Evolutionary conservation across 805 yeast species (phyloP).

Genomic region (Saturnispora zaruensis): DNA sequence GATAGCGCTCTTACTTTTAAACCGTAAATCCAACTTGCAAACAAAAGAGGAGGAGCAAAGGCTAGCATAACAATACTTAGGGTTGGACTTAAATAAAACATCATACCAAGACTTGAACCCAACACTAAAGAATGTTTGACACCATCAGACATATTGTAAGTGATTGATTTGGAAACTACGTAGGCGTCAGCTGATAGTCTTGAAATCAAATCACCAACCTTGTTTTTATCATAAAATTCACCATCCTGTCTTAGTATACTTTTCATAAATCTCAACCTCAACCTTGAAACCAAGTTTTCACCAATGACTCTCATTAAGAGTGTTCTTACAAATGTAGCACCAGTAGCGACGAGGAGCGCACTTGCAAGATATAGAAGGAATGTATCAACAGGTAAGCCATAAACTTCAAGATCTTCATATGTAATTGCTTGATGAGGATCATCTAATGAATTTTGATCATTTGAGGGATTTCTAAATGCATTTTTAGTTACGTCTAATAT

Average conservation of each 20-base stretch:
- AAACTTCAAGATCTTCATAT: constrained; percentile 26
- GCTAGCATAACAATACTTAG: constrained; percentile 70
- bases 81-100: constrained; percentile 76
- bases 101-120: constrained; percentile 79
- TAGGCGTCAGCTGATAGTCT: constrained; percentile 84
- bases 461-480: not conserved
- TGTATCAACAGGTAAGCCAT: constrained; percentile 53
- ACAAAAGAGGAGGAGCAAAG: constrained; percentile 75
- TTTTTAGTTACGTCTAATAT: constrained; percentile 41
- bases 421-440: constrained; percentile 16
- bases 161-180: constrained; percentile 76
- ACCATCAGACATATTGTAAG: constrained; percentile 88
- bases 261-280: constrained; percentile 70
- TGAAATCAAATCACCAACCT: constrained; percentile 88
- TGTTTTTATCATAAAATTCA: constrained; percentile 78
- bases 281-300: constrained; percentile 76
- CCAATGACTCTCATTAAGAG: constrained; percentile 71
- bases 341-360: constrained; percentile 62
- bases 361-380: constrained; percentile 57
- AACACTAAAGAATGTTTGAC: constrained; percentile 76
- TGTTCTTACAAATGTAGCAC: constrained; percentile 73
- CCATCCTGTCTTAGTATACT: constrained; percentile 80
- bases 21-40: constrained; percentile 80
- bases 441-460: not conserved
- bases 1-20: constrained; percentile 68